phyloP scores from a whole-genome alignment of 177 flowering plant species.

The Vitis hybrid region DNA sequence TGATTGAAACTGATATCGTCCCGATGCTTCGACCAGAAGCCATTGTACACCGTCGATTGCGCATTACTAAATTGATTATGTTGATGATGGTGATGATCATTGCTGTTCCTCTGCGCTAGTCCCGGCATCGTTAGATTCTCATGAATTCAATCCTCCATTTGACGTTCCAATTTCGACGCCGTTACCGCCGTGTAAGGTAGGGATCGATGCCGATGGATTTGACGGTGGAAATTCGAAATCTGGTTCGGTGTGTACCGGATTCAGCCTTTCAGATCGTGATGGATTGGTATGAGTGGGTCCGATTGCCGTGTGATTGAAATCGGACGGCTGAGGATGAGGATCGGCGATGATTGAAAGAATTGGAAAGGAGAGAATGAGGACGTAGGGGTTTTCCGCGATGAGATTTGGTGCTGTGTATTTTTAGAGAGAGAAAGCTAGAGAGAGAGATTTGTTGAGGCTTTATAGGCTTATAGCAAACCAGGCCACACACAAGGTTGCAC shows the following conservation, averaged over 20 bases:
- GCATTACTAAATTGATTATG: slow-evolving; percentile 51
- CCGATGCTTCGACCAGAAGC: slow-evolving; percentile 87
- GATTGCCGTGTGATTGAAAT: too few relatives aligned
- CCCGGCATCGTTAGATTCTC: slow-evolving; percentile 58
- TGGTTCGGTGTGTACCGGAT: too few relatives aligned
- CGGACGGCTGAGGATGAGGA: not conserved
- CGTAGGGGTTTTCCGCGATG: slow-evolving; percentile 22
- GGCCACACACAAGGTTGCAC: not conserved
- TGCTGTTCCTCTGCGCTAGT: slow-evolving; percentile 38
- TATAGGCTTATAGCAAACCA: too few relatives aligned
- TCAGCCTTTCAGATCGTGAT: too few relatives aligned
- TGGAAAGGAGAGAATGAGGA: not conserved
- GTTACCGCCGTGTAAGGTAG: slow-evolving; percentile 2
- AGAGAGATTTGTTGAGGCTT: not conserved
- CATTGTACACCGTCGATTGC: slow-evolving; percentile 31
- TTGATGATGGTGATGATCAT: too few relatives aligned
- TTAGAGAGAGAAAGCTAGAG: slow-evolving; percentile 6
- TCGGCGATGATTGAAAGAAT: not conserved
- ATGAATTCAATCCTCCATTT: slow-evolving; percentile 11
- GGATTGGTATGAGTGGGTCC: too few relatives aligned
- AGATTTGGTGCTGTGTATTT: slow-evolving; percentile 29
- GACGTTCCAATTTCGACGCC: slow-evolving; percentile 4
- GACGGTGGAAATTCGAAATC: too few relatives aligned
- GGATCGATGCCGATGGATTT: not conserved
- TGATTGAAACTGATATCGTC: slow-evolving; percentile 74